phyloP scores from a whole-genome alignment of 768 basidiomycete genomes.

The Astraeus odoratus region DNA sequence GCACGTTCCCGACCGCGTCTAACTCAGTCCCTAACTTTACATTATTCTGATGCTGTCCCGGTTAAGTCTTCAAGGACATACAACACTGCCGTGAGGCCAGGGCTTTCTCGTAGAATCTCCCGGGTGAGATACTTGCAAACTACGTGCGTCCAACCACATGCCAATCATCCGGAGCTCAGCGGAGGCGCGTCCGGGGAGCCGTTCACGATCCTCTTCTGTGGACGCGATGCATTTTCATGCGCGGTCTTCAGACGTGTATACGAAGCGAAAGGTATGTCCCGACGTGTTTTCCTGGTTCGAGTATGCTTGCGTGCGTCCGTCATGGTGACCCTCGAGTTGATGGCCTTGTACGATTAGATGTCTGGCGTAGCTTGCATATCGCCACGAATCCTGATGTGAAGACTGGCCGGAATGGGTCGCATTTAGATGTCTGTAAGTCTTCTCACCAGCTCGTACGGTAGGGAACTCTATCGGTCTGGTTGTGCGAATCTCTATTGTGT shows the following conservation, averaged over 20 bases:
- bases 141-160: background rate
- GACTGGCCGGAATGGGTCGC: slow-evolving; percentile 54
- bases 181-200: slow-evolving; percentile 17
- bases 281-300: no score
- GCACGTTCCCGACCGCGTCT: no score
- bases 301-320: no score
- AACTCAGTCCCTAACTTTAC: no score
- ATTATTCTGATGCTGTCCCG: no score
- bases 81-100: no score
- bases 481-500: background rate
- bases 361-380: slow-evolving; percentile 65
- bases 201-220: slow-evolving; percentile 81
- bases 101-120: background rate
- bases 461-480: background rate
- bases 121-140: background rate
- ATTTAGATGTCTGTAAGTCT: slow-evolving; percentile 46
- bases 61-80: no score
- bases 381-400: slow-evolving; percentile 67
- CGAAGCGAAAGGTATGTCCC: slow-evolving; percentile 48
- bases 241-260: slow-evolving; percentile 59
- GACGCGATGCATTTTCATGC: slow-evolving; percentile 86
- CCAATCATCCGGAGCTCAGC: background rate
- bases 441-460: background rate
- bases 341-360: slow-evolving; percentile 41
- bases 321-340: slow-evolving; percentile 1